Base-by-base conservation (phyloP, 2,329 filamentous ascomycete genomes). In the Blumeria graminis region DNA sequence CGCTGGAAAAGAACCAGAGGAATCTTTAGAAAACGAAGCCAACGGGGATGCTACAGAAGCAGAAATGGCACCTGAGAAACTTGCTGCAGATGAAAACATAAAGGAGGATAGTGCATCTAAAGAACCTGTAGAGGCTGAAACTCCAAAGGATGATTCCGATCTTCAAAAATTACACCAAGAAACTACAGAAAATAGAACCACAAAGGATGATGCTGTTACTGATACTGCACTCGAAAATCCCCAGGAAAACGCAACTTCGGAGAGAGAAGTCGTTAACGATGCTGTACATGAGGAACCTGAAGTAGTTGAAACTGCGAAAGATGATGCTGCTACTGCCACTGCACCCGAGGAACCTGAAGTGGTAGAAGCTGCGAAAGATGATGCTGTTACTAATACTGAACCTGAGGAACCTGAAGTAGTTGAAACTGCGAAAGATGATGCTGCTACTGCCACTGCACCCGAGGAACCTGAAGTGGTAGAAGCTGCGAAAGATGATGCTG, bases 21-120 rank as follows among this genome's bases (percentile, higher is more conserved):
- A n/a, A n/a, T n/a, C n/a, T n/a, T n/a, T n/a, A n/a, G n/a, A n/a
- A n/a, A n/a, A n/a, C n/a, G n/a, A n/a, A 9, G 56, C 57, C 34
- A 38, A 58, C 8, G 57, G 54, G 10, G n/a, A 10, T 13, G 56
- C 56, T 6, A 32, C 58, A 22, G 38, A 56, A 28, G 55, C 53
- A 8, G 58, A 53, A 56, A 50, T 56, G 18, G 11, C 36, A 34
- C 22, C 55, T 50, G 56, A 55, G 28, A 6, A 56, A 55, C 32
- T 48, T 13, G 22, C 41, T 48, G 22, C 22, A 45, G 34, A 52
- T 22, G 56, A 57, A 35, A 38, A 16, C 13, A 34, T 28, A 14
- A 57, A 59, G 45, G 22, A 54, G 32, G 51, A 54, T 35, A 34
- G n/a, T 3, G 22, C 18, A 4, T n/a, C 18, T 16, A 34, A 14